Base-by-base conservation (phyloP, 352 stramenopile species). In the Hyaloperonospora brassicae region DNA sequence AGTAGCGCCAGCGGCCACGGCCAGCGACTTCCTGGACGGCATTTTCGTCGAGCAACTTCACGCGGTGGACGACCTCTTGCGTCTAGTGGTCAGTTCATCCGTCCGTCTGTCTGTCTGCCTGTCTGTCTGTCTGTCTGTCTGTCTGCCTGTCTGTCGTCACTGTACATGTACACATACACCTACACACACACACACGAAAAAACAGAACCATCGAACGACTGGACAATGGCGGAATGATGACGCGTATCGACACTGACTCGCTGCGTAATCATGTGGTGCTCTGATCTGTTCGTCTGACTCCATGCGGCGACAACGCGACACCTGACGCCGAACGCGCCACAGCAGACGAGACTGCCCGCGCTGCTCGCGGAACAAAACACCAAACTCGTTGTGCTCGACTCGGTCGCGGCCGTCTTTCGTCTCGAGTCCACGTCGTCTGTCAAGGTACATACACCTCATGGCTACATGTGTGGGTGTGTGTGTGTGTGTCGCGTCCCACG, bases 41-140 rank as follows among this genome's bases (percentile, higher is more conserved):
- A 84, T 92, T 38, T 92, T 90, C 51, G 74, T 92, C 21, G 76
- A 92, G 49, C 74, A 88, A 57, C 62, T 88, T 30, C 89, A 88
- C 46, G 79, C 87, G 41, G 66, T 75, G 8, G 68, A 83, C 3
- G 77, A 79, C 35, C 68, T 92, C 0, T 57, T 90, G 30, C 61
- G 83, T 52, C 62, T 87, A 11, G 49, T 92, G 66, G 82, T 89
- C 2, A 27, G 39, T 31, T 3, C 14, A 27, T 22, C 17, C 17
- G 17, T 17, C 17, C 17, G 17, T 17, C 17, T 17, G 17, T 17
- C 17, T 17, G 17, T 17, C 17, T 17, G 17, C 0, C 17, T 17
- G 17, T 0, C 17, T 17, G 17, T 17, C 17, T 17, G 17, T 17
- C 17, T 17, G 17, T 17, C 17, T 17, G 17, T 0, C 17, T 17